Percentiles rank a stretch among this genome's conserved stretches.
phyloP scores from a whole-genome alignment of 176 grass and related monocot species.

The Oryza brachyantha region DNA sequence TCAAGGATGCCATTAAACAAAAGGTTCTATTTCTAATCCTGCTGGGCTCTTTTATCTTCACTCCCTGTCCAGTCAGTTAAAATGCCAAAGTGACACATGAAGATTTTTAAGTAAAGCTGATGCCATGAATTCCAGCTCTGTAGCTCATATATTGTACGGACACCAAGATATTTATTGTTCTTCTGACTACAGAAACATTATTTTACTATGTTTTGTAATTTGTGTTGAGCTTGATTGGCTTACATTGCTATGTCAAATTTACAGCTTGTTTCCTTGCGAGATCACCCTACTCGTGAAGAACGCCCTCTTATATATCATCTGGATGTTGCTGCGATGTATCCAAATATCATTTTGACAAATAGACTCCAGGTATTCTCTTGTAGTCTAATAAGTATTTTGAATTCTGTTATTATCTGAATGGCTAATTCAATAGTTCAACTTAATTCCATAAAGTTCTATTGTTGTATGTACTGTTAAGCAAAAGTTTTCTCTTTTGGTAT shows the following conservation, averaged over 20 bases:
- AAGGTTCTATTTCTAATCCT: slow-evolving; percentile 53
- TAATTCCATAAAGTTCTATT: slow-evolving; percentile 1
- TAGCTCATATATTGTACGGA: neutral
- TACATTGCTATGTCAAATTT: slow-evolving; percentile 35
- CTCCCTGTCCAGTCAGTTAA: neutral
- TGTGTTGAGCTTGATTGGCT: slow-evolving; percentile 30
- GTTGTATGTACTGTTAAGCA: neutral
- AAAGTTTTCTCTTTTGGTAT: neutral
- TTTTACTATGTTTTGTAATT: slow-evolving; percentile 10
- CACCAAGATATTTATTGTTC: neutral
- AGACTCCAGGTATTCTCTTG: slow-evolving; percentile 80
- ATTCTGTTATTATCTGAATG: slow-evolving; percentile 9
- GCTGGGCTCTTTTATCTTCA: slow-evolving; percentile 27
- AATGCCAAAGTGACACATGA: neutral
- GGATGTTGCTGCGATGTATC: slow-evolving; percentile 99
- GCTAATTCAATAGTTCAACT: neutral
- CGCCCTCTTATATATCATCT: slow-evolving; percentile 97
- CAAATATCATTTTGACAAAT: slow-evolving; percentile 99
- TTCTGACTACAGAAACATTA: neutral
- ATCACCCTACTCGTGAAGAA: slow-evolving; percentile 85
- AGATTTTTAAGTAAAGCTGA: neutral
- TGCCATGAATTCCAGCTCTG: neutral
- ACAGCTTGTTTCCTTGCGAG: slow-evolving; percentile 83
- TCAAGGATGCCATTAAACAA: slow-evolving; percentile 87
- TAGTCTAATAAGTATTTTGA: slow-evolving; percentile 18